Evolutionary conservation across 2,329 filamentous ascomycete species (phyloP), one percentile per base, ranked within the genome.

Genomic region (Neocucurbitaria cava): DNA sequence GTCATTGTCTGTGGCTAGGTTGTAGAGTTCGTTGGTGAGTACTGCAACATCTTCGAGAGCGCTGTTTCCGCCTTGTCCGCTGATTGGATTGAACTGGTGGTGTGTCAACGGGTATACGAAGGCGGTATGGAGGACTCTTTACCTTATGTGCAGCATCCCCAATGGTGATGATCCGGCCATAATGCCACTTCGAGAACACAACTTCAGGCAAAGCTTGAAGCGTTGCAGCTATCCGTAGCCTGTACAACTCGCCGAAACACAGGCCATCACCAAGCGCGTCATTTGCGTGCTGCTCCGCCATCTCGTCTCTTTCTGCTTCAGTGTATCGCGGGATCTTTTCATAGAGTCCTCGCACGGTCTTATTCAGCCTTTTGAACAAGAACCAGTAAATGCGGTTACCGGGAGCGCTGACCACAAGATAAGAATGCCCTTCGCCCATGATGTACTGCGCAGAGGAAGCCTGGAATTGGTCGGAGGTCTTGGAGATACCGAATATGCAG

Each of bases 11-110:
- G 20, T 24, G 1, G 35, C 5, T 1, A 49, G 41, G 5, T 20
- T 40, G 26, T 68, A 39, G 4, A 78, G 56, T 10, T 64, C 56
- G 31, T 76, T 76, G 10, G 73, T 66, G 3, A 78, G 58, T 9
- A 64, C 62, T 5, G 76, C 76, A 2, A 71, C 76, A 46, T 69
- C 70, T 57, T 80, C 77, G 15, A 79, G 77, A 1, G 76, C 76
- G n/a, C 62, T 68, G 55, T 79, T 79, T 15, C 73, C 77, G 0
- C 77, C 77, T 62, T 78, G 76, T 8, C 77, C 77, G 15, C 45
- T 47, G 24, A 58, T 54, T 5, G 54, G 54, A 9, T 55, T 52
- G 26, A 58, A 57, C 58, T 60, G 17, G 31, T 13, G 8, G 21
- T 3, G 2, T 21, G 36, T 39, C 36, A 39, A 21, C 36, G 6